Evolutionary conservation across 495 filamentous ascomycete species (phyloP).

Genomic region (Aspergillus homomorphus): DNA sequence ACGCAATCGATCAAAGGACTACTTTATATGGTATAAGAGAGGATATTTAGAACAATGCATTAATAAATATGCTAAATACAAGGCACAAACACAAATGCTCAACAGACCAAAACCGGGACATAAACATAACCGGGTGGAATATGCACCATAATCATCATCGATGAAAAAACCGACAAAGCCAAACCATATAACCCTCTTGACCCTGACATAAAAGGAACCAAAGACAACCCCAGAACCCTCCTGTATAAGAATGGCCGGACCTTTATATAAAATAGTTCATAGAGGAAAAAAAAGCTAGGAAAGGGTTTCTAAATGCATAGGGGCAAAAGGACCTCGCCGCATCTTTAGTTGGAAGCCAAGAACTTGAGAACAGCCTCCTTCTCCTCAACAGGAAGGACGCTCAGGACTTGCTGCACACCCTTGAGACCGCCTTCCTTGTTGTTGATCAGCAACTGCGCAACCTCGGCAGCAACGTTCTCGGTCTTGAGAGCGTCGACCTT

Average conservation of each 20-base stretch:
- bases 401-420: constrained; percentile 81
- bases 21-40: too few species aligned
- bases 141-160: constrained; percentile 5
- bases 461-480: constrained; percentile 72
- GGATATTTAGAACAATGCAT: neutral
- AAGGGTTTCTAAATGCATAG: neutral
- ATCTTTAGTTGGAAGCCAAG: constrained; percentile 44
- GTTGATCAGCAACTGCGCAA: constrained; percentile 71
- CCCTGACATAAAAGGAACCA: constrained; percentile 7
- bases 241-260: neutral
- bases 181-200: constrained; percentile 15
- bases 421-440: constrained; percentile 76
- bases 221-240: neutral
- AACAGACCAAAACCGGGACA: constrained; percentile 3
- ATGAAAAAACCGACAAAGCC: constrained; percentile 6
- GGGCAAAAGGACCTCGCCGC: constrained; percentile 7
- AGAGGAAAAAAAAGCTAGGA: constrained; percentile 3
- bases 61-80: constrained; percentile 8
- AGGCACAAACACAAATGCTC: neutral
- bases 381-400: constrained; percentile 82
- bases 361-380: constrained; percentile 81
- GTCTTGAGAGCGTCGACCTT: constrained; percentile 79
- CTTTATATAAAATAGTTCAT: constrained; percentile 4
- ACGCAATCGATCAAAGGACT: too few species aligned
- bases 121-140: constrained; percentile 6